A percentile compares a stretch with the other conserved stretches of the same genome.
Conservation (phyloP, 1,284 basidiomycete genomes). For the Pterulicium gracile region DNA sequence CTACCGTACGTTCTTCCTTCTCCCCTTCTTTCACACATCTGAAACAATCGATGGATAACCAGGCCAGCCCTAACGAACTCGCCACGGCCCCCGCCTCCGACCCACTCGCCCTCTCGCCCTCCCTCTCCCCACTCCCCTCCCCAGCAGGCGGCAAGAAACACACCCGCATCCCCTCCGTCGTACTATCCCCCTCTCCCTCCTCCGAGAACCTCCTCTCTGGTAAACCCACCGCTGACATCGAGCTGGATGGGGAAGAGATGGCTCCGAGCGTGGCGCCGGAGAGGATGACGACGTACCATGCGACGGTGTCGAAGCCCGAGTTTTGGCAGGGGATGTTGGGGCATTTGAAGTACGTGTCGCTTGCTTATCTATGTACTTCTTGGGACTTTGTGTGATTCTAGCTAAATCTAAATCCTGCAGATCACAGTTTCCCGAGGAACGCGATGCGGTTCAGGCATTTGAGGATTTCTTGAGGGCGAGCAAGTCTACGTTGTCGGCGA, state of each 20-base stretch:
- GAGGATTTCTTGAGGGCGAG: slow-evolving; percentile 67
- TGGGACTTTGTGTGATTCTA: not conserved
- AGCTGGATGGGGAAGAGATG: slow-evolving; percentile 50
- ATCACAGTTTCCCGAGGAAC: slow-evolving; percentile 39
- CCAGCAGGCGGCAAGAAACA: slow-evolving; percentile 30
- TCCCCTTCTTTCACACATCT: slow-evolving; percentile 12
- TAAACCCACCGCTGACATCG: slow-evolving; percentile 28
- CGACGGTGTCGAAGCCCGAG: slow-evolving; percentile 53
- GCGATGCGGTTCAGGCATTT: slow-evolving; percentile 52
- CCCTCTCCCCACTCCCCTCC: slow-evolving; percentile 12
- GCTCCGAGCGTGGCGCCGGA: slow-evolving; percentile 32
- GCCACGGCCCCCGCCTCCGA: not conserved
- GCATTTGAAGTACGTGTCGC: slow-evolving; percentile 46
- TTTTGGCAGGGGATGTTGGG: slow-evolving; percentile 67
- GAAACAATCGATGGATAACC: slow-evolving; percentile 5
- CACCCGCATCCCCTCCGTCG: slow-evolving; percentile 60
- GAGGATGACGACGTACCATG: slow-evolving; percentile 50
- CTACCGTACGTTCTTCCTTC: slow-evolving; percentile 23
- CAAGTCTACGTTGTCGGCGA: slow-evolving; percentile 58
- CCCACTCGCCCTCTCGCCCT: slow-evolving; percentile 7
- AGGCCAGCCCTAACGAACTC: slow-evolving; percentile 1
- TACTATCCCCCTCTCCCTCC: slow-evolving; percentile 64
- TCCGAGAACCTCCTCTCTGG: slow-evolving; percentile 12
- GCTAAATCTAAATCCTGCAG: slow-evolving; percentile 23
- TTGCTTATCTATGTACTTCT: slow-evolving; percentile 4